A percentile compares a stretch with the other conserved stretches of the same genome.
Evolutionary conservation across 805 yeast genomes (phyloP).

Genomic region (Teunomyces panamensis): DNA sequence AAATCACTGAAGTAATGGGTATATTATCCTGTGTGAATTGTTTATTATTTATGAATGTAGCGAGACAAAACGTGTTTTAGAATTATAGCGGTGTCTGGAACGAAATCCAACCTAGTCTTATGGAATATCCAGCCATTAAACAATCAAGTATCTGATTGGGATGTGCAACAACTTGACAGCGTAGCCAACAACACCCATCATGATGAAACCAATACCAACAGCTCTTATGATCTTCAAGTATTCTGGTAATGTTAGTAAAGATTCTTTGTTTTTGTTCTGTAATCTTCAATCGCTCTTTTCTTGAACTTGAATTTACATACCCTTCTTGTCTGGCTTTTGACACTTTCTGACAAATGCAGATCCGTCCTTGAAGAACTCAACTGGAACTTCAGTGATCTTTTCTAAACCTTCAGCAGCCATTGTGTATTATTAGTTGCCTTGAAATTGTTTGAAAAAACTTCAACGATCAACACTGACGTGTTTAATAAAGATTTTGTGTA

Average conservation of each 20-base stretch:
- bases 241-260: slow-evolving; percentile 46
- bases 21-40: neutral
- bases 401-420: slow-evolving; percentile 63
- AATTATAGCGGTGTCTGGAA: neutral
- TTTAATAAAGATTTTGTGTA: slow-evolving; percentile 2
- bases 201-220: slow-evolving; percentile 93
- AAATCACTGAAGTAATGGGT: too few relatives aligned
- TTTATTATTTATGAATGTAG: slow-evolving; percentile 1
- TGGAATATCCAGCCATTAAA: slow-evolving; percentile 38
- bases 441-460: neutral
- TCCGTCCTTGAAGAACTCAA: slow-evolving; percentile 90
- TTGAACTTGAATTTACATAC: slow-evolving; percentile 34
- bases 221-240: slow-evolving; percentile 87
- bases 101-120: neutral
- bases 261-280: too few relatives aligned
- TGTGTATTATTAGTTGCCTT: slow-evolving; percentile 7
- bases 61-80: neutral
- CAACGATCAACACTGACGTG: slow-evolving; percentile 7
- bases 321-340: slow-evolving; percentile 85
- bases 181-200: slow-evolving; percentile 98
- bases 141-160: slow-evolving; percentile 94
- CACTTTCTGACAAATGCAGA: slow-evolving; percentile 84
- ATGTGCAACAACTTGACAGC: slow-evolving; percentile 91
- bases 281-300: too few relatives aligned
- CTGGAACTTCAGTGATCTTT: slow-evolving; percentile 80